Base-by-base conservation (phyloP, 2,329 filamentous ascomycete species). In the Aspergillus tanneri region DNA sequence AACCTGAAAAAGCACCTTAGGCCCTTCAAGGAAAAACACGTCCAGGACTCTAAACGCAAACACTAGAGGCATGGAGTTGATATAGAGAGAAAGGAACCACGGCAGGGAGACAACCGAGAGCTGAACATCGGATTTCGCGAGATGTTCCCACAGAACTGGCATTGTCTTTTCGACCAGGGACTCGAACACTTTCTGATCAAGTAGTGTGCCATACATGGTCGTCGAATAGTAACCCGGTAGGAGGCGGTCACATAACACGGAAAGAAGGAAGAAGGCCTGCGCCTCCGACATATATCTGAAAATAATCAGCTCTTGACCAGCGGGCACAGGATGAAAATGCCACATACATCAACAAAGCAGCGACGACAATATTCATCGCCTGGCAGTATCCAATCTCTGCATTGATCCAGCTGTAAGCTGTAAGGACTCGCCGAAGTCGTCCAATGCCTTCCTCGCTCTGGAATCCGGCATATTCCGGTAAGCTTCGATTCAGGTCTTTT, bases 321-420 rank as follows among this genome's bases (percentile, higher is more conserved):
- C 25, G 3, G 11, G 35, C 7, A 16, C 5, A 12, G 28, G 11
- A 16, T 19, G 12, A 28, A 40, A 4, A n/a, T 12, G 34, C 21
- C 16, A 72, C 79, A 57, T 74, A 85, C 77, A 99, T 99, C 60
- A 99, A 80, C 49, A 99, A 76, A n/a, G 93, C 93, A 14, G 93
- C 93, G 46, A 96, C 92, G 25, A 99, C 93, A 59, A 99, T 99
- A 70, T 99, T 99, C 93, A 99, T 99, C 53, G 93, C 93, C 72
- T 99, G 93, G 69, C 93, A 99, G 71, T 99, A 99, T 57, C 93
- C 93, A 46, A 99, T 91, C 57, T 96, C 90, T 44, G 88, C 82
- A 62, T 99, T 93, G 40, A 86, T 88, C 93, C 93, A 99, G 72
- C 91, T 96, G 74, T 99, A 99, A 4, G 93, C 93, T 2, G 92